Conservation (phyloP, 2,329 filamentous ascomycete genomes). For the Alternaria gansuensis region DNA sequence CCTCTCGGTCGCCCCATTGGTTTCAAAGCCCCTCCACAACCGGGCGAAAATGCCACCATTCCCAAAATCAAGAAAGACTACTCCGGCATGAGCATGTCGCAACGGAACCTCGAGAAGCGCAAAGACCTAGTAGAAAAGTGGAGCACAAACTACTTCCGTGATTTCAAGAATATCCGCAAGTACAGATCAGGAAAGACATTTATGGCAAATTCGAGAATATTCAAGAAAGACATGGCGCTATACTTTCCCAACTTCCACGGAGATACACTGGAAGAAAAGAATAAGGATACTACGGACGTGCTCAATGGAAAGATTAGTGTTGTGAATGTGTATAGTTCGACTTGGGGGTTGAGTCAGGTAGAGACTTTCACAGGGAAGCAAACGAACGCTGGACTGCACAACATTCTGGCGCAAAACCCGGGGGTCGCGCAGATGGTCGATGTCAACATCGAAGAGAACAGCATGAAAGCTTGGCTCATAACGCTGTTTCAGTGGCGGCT, state of each 20-base stretch:
- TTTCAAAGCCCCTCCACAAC: constrained; percentile 73
- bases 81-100: constrained; percentile 42
- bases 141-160: constrained; percentile 90
- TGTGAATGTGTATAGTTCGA: constrained; percentile 80
- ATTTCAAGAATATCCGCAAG: constrained; percentile 83
- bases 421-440: constrained; percentile 77
- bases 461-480: constrained; percentile 67
- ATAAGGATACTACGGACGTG: constrained; percentile 74
- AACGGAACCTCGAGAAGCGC: constrained; percentile 73
- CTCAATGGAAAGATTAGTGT: constrained; percentile 78
- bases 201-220: constrained; percentile 81
- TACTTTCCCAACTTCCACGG: constrained; percentile 95
- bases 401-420: constrained; percentile 64
- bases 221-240: constrained; percentile 80
- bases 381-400: constrained; percentile 74
- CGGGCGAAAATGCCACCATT: constrained; percentile 83
- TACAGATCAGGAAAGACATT: constrained; percentile 91
- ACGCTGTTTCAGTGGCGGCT: constrained; percentile 63
- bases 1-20: constrained; percentile 79
- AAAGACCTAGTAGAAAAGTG: constrained; percentile 79
- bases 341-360: constrained; percentile 86
- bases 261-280: constrained; percentile 68
- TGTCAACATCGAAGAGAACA: constrained; percentile 88
- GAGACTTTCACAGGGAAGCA: constrained; percentile 70
- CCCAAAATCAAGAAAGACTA: constrained; percentile 60